These are phyloP conservation scores for Hemileccinum impolitum DNA, from an alignment of 768 basidiomycete genomes.

Conservation along the genomic window DNA sequence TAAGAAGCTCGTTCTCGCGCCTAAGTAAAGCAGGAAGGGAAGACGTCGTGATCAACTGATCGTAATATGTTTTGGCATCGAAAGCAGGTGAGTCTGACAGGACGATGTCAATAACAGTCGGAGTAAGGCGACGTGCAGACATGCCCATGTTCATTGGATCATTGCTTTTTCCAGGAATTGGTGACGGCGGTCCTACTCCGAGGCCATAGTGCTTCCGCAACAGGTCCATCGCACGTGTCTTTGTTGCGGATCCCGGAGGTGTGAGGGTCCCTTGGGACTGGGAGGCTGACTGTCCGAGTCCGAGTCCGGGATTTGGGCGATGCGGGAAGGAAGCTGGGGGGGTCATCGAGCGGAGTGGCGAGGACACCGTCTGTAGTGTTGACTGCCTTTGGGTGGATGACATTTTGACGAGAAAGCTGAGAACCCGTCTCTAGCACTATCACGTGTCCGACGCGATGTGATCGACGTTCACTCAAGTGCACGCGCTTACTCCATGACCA, in stretches of 20 bases:
- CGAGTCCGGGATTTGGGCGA: slow-evolving; percentile 16
- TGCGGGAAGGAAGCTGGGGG: slow-evolving; percentile 25
- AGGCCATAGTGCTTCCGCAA: slow-evolving; percentile 86
- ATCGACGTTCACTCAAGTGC: slow-evolving; percentile 1
- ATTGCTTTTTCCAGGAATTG: slow-evolving; percentile 49
- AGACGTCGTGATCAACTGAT: slow-evolving; percentile 80
- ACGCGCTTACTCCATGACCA: background rate
- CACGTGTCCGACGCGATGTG: slow-evolving; percentile 22
- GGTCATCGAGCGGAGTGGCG: slow-evolving; percentile 44
- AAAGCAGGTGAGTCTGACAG: slow-evolving; percentile 72
- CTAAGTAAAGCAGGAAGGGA: slow-evolving; percentile 71
- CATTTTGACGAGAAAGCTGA: background rate
- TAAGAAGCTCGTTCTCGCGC: slow-evolving; percentile 77
- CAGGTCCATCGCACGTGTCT: slow-evolving; percentile 68
- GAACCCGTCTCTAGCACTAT: slow-evolving; percentile 15
- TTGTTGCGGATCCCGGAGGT: slow-evolving; percentile 34
- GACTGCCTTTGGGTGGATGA: slow-evolving; percentile 14
- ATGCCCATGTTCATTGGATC: slow-evolving; percentile 84
- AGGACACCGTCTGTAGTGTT: slow-evolving; percentile 37
- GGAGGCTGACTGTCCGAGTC: slow-evolving; percentile 17
- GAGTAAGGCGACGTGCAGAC: slow-evolving; percentile 15
- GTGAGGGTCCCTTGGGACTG: slow-evolving; percentile 24
- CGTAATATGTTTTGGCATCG: slow-evolving; percentile 81
- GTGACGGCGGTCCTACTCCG: slow-evolving; percentile 67
- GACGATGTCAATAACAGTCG: slow-evolving; percentile 2